phyloP scores from a whole-genome alignment of 2,329 filamentous ascomycete species.

The Rachicladosporium sp. region DNA sequence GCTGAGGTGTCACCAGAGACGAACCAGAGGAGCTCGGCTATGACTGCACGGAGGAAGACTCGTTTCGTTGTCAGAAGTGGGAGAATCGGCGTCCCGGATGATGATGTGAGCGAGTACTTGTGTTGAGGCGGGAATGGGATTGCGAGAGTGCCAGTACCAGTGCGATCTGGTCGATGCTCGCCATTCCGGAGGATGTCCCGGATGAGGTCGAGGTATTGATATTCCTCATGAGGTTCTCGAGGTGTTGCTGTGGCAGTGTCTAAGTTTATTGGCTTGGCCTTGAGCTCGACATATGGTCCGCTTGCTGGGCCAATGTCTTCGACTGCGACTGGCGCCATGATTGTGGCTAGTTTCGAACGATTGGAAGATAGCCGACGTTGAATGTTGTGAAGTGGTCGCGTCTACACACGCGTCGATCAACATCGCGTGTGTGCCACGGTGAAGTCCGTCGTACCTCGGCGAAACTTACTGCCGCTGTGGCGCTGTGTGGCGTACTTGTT shows the following conservation, averaged over 20 bases:
- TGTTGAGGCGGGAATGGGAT: conserved; percentile 79
- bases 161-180: conserved; percentile 85
- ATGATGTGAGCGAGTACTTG: conserved; percentile 67
- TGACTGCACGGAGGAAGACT: conserved; percentile 80
- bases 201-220: conserved; percentile 87
- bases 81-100: conserved; percentile 50
- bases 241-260: too few relatives aligned
- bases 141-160: conserved; percentile 83
- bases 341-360: conserved; percentile 1
- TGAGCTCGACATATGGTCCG: conserved; percentile 14
- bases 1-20: conserved; percentile 75
- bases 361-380: neutral
- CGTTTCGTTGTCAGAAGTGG: conserved; percentile 95
- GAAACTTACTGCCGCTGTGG: too few relatives aligned
- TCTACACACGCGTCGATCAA: neutral
- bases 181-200: conserved; percentile 69
- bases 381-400: neutral
- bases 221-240: conserved; percentile 93
- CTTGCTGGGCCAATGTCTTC: conserved; percentile 18
- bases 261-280: conserved; percentile 10
- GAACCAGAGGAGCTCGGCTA: conserved; percentile 95
- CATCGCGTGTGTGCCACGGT: too few relatives aligned
- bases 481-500: too few relatives aligned
- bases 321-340: conserved; percentile 8
- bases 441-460: too few relatives aligned